These are phyloP conservation scores for Psilocybe cubensis DNA, from an alignment of 768 basidiomycete species.

Conservation along the genomic window DNA sequence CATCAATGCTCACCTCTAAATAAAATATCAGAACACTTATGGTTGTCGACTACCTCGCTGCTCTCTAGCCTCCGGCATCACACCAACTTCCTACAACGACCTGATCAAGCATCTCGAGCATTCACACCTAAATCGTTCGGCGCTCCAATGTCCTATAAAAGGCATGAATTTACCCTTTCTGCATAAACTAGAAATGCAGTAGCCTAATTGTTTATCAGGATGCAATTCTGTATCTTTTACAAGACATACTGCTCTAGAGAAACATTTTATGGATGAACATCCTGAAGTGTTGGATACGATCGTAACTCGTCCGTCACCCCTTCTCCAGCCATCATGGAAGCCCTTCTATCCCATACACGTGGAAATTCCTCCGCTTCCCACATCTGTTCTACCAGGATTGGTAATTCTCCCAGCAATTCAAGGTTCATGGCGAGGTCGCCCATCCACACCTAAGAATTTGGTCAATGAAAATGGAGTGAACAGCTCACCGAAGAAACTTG, in stretches of 20 bases:
- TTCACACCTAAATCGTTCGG: constrained; percentile 28
- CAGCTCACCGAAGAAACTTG: constrained; percentile 11
- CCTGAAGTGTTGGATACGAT: constrained; percentile 10
- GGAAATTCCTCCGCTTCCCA: constrained; percentile 8
- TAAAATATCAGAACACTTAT: constrained; percentile 4
- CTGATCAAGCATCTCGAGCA: constrained; percentile 26
- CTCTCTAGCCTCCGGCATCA: constrained; percentile 19
- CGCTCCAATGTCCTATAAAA: constrained; percentile 28
- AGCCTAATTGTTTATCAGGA: constrained; percentile 2
- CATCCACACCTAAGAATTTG: background rate
- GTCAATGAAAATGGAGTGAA: background rate
- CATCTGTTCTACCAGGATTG: constrained; percentile 1
- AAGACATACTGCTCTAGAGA: constrained; percentile 10
- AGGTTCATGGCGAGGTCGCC: constrained; percentile 2
- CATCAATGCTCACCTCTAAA: background rate
- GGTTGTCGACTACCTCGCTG: constrained; percentile 25
- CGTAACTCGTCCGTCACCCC: constrained; percentile 10
- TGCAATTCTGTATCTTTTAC: constrained; percentile 6
- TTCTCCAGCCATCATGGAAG: constrained; percentile 14
- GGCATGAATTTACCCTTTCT: constrained; percentile 18
- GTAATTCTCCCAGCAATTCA: constrained; percentile 11
- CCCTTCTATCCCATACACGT: constrained; percentile 5
- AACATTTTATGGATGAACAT: constrained; percentile 19
- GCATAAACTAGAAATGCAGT: background rate
- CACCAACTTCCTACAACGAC: constrained; percentile 14